Base-by-base conservation (phyloP, 371 early-diverging fungal genomes). In the Blakeslea trispora region DNA sequence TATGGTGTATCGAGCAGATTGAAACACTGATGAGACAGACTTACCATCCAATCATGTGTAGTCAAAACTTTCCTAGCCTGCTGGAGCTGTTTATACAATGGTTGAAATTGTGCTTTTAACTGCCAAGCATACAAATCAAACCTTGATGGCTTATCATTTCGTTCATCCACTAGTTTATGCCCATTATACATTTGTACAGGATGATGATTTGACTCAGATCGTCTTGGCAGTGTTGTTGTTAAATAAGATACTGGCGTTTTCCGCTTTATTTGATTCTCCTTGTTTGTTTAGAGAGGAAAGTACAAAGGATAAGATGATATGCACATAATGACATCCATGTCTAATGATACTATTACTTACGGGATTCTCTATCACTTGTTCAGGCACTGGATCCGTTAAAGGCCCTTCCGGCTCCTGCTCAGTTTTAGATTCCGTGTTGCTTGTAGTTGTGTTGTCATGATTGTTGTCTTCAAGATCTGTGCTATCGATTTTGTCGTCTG, bases 31-130 rank as follows among this genome's bases (percentile, higher is more conserved):
- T n/a, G n/a, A n/a, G n/a, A n/a, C n/a, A n/a, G n/a, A 37, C 28
- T n/a, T 64, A 88, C 87, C 72, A 84, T 85, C 94, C 93, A 94
- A 65, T 94, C 91, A 55, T 81, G 82, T 13, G 93, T 91, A 3
- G 82, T 81, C 9, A 95, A 62, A 0, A 79, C 77, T 61, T 94
- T 94, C 13, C 77, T 75, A 7, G 92, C 87, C 2, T 81, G 70
- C 44, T 85, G 85, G 2, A 93, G 54, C 5, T 84, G 61, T 35
- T 82, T 82, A 51, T 81, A 77, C 6, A 95, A 68, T 4, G 93
- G 91, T 50, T 88, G 85, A 17, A 77, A 64, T 43, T 84, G 83
- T 13, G 87, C 86, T 50, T 83, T 85, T 22, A 90, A 69, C 53
- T 87, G 82, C 85, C 88, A 91, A 18, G 78, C 87, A 63, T 88